A percentile compares a stretch with the other conserved stretches of the same genome.
Conservation (phyloP, 768 basidiomycete species). For the Lactarius akahatsu region DNA sequence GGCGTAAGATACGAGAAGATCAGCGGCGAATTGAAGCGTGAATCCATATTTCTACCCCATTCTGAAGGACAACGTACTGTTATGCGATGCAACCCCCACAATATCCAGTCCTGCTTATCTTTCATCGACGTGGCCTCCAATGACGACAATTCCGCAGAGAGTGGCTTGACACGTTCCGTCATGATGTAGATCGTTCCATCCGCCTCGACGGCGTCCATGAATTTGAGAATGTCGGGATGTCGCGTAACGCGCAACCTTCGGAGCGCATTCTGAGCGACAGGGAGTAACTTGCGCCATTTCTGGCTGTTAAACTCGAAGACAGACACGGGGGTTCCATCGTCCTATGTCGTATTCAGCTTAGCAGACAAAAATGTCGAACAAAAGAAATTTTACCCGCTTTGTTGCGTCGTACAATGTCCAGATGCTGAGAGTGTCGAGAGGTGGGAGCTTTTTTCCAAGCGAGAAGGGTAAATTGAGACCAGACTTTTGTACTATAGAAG, state of each 20-base stretch:
- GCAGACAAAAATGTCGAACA: conserved; percentile 19
- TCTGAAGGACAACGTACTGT: conserved; percentile 54
- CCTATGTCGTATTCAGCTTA: conserved; percentile 50
- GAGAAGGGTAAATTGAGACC: conserved; percentile 88
- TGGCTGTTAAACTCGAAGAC: conserved; percentile 90
- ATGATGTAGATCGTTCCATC: conserved; percentile 87
- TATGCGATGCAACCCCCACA: conserved; percentile 92
- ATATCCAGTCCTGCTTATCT: conserved; percentile 80
- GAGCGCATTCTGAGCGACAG: conserved; percentile 85
- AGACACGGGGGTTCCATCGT: conserved; percentile 82
- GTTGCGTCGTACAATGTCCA: conserved; percentile 88
- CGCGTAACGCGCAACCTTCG: conserved; percentile 87
- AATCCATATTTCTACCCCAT: conserved; percentile 4
- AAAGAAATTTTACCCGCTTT: conserved; percentile 62
- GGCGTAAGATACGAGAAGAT: not conserved
- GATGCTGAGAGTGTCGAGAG: conserved; percentile 64
- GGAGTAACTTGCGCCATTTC: conserved; percentile 57
- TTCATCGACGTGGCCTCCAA: conserved; percentile 62
- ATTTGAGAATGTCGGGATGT: conserved; percentile 95
- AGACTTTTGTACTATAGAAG: conserved; percentile 88
- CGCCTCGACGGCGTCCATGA: conserved; percentile 90
- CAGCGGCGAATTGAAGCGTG: not conserved
- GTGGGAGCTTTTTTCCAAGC: conserved; percentile 68
- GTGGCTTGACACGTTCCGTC: conserved; percentile 88
- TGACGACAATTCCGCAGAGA: conserved; percentile 58